phyloP scores from a whole-genome alignment of 73 alveolate species.

The Paramecium octaurelia region DNA sequence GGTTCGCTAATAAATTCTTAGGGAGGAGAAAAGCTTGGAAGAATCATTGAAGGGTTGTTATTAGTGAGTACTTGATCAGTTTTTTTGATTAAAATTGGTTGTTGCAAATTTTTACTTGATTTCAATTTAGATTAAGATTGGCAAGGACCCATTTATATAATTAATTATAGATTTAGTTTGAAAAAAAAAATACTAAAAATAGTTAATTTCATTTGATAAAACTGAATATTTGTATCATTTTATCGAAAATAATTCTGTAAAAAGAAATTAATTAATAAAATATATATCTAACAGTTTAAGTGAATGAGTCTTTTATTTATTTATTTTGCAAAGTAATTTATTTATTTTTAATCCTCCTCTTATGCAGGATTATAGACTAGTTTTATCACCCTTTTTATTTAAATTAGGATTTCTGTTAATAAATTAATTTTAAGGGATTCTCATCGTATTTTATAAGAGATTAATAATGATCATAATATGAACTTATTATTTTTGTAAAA shows the following conservation, averaged over 20 bases:
- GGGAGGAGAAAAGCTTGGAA: background rate
- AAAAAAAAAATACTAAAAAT: background rate
- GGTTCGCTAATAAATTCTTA: background rate
- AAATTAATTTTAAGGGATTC: background rate
- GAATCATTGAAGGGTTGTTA: background rate
- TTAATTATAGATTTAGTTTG: background rate
- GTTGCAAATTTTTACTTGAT: background rate
- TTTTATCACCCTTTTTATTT: background rate
- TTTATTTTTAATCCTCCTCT: background rate
- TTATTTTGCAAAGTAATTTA: background rate
- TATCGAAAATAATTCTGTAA: background rate
- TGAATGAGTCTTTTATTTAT: background rate
- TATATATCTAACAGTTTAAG: background rate
- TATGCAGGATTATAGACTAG: background rate
- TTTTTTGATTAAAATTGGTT: background rate
- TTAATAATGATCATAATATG: background rate
- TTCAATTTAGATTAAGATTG: background rate
- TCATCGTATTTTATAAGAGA: too few species aligned
- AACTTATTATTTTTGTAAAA: background rate
- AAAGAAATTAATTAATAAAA: background rate
- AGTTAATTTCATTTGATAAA: background rate
- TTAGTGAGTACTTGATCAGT: background rate
- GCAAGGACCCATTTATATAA: slow-evolving; percentile 18
- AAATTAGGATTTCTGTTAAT: background rate
- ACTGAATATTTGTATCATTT: background rate